These are phyloP conservation scores for Chlorella sp. DNA, from an alignment of 139 green algal genomes.

Conservation along the genomic window DNA sequence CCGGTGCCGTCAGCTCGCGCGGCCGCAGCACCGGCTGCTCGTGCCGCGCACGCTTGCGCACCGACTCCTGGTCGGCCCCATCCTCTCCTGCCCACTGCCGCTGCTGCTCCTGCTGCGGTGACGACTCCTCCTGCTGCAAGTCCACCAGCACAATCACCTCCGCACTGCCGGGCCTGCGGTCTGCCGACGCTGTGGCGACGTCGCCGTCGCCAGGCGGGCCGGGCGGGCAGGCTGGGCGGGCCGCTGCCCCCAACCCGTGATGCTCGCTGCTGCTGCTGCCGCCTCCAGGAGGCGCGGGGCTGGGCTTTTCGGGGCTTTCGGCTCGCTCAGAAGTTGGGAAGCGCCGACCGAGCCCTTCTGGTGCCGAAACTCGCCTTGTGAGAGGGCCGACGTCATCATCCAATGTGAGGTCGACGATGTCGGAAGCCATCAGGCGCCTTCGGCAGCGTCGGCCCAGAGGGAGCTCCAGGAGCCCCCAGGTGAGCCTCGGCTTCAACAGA, in stretches of 20 bases:
- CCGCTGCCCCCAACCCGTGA: background rate
- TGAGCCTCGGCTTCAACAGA: no score
- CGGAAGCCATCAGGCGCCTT: no score
- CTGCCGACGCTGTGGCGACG: background rate
- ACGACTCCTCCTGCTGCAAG: background rate
- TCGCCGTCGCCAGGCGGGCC: background rate
- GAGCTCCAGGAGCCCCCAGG: no score
- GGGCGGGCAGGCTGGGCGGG: background rate
- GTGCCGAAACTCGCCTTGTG: no score
- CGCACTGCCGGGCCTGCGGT: background rate
- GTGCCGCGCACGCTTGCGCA: background rate
- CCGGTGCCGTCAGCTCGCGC: background rate
- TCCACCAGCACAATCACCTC: background rate
- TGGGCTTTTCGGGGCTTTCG: no score
- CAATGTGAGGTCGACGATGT: no score
- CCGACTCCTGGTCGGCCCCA: slow-evolving; percentile 9
- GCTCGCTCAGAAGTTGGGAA: no score
- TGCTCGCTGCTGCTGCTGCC: background rate
- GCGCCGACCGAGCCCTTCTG: no score
- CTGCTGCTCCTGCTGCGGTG: background rate
- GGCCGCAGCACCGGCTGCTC: background rate
- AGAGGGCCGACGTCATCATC: no score
- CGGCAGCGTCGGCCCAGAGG: no score
- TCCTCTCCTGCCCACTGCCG: background rate
- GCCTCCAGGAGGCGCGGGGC: no score